These are phyloP conservation scores for Trypanosoma theileri DNA, from an alignment of 208 protist genomes.

Conservation along the genomic window DNA sequence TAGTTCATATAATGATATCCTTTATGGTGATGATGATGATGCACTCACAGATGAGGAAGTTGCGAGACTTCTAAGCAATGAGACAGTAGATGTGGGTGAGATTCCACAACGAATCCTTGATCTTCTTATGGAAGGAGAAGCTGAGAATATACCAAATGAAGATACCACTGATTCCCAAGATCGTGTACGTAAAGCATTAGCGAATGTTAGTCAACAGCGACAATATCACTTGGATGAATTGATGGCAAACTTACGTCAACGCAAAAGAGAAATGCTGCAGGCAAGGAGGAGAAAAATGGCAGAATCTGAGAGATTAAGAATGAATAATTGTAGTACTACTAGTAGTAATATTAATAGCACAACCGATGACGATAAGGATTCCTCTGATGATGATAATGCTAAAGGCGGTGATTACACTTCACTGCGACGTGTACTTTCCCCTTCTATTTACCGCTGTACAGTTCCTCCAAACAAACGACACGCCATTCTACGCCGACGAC, in stretches of 20 bases:
- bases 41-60: slow-evolving; percentile 3
- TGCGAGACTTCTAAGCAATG: slow-evolving; percentile 1
- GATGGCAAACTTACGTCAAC: not conserved
- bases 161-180: not conserved
- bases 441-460: slow-evolving; percentile 4
- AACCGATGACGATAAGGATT: not conserved
- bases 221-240: not conserved
- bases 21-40: not conserved
- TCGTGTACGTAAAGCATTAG: not conserved
- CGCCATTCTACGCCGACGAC: slow-evolving; percentile 5
- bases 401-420: not conserved
- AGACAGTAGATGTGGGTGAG: not conserved
- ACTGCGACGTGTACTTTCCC: slow-evolving; percentile 9
- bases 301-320: not conserved
- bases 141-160: not conserved
- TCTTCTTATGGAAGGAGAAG: slow-evolving; percentile 8
- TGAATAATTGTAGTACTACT: not conserved
- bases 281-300: not conserved
- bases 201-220: not conserved
- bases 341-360: not conserved
- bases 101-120: slow-evolving; percentile 13
- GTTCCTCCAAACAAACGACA: slow-evolving; percentile 1
- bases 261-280: not conserved
- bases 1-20: too few relatives aligned
- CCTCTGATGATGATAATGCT: too few relatives aligned